Evolutionary conservation across 1,284 basidiomycete genomes (phyloP).

Genomic region (Tilletia setariae): DNA sequence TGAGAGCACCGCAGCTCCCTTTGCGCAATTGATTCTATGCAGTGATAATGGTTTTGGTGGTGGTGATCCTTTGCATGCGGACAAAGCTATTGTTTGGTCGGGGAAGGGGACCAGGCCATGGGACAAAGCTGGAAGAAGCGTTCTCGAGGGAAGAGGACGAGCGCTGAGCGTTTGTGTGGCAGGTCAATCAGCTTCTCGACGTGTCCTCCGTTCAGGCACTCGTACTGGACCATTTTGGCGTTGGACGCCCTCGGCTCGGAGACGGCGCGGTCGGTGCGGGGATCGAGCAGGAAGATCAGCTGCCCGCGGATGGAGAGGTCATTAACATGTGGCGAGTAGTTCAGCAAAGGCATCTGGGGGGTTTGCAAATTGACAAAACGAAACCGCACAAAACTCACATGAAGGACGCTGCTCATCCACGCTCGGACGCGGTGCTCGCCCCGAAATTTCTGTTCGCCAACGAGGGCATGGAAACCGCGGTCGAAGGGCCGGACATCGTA

Average conservation of each 20-base stretch:
- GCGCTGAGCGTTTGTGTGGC: conserved; percentile 48
- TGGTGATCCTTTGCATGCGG: too few species aligned
- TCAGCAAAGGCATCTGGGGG: too few species aligned
- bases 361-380: too few species aligned
- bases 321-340: too few species aligned
- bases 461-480: conserved; percentile 49
- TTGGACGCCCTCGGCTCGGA: conserved; percentile 47
- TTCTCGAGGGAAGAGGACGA: conserved; percentile 42
- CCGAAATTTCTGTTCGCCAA: conserved; percentile 46
- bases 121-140: conserved; percentile 50
- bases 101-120: conserved; percentile 26
- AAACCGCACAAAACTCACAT: conserved; percentile 19
- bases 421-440: conserved; percentile 45
- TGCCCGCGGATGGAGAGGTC: neutral
- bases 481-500: conserved; percentile 36
- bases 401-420: conserved; percentile 51
- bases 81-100: neutral
- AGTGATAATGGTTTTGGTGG: neutral
- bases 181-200: conserved; percentile 49
- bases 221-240: conserved; percentile 50
- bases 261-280: conserved; percentile 35
- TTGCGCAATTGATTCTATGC: neutral
- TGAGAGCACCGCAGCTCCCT: neutral
- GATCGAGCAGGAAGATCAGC: conserved; percentile 45
- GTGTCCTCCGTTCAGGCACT: conserved; percentile 46